These are phyloP conservation scores for Yamadazyma taylorii DNA, from an alignment of 1,139 yeast species.

Conservation along the genomic window DNA sequence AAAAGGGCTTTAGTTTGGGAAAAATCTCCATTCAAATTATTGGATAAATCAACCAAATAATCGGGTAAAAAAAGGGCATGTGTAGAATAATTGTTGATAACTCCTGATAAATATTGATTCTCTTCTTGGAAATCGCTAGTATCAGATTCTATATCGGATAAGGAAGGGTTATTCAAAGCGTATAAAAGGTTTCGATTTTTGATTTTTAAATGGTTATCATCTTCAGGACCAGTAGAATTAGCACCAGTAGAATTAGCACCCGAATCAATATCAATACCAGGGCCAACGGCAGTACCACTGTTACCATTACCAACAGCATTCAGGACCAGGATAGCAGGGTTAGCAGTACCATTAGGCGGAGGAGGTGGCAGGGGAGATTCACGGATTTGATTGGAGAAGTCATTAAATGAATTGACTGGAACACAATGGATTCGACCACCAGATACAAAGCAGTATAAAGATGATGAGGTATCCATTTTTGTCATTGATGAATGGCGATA, in stretches of 20 bases:
- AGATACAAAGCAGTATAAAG: slow-evolving; percentile 44
- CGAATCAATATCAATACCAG: slow-evolving; percentile 1
- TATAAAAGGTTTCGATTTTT: slow-evolving; percentile 41
- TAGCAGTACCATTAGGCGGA: too few relatives aligned
- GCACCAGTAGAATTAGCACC: background rate
- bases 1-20: slow-evolving; percentile 35
- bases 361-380: background rate
- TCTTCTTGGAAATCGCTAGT: slow-evolving; percentile 13
- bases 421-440: slow-evolving; percentile 40
- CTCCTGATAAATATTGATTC: slow-evolving; percentile 15
- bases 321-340: too few relatives aligned
- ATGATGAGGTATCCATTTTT: slow-evolving; percentile 11
- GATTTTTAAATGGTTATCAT: slow-evolving; percentile 19
- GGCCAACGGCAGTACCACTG: background rate
- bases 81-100: slow-evolving; percentile 29
- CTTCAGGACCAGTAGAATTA: slow-evolving; percentile 3
- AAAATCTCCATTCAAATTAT: slow-evolving; percentile 30
- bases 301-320: too few relatives aligned
- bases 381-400: slow-evolving; percentile 11
- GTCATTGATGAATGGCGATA: too few relatives aligned
- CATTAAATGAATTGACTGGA: slow-evolving; percentile 31
- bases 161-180: slow-evolving; percentile 44
- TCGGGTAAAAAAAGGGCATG: slow-evolving; percentile 44
- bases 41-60: slow-evolving; percentile 32
- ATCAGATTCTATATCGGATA: slow-evolving; percentile 41